Percentiles rank a stretch among this genome's conserved stretches.
These are phyloP conservation scores for Sanguinoderma infundibulare DNA, from an alignment of 1,284 basidiomycete species.

Conservation along the genomic window DNA sequence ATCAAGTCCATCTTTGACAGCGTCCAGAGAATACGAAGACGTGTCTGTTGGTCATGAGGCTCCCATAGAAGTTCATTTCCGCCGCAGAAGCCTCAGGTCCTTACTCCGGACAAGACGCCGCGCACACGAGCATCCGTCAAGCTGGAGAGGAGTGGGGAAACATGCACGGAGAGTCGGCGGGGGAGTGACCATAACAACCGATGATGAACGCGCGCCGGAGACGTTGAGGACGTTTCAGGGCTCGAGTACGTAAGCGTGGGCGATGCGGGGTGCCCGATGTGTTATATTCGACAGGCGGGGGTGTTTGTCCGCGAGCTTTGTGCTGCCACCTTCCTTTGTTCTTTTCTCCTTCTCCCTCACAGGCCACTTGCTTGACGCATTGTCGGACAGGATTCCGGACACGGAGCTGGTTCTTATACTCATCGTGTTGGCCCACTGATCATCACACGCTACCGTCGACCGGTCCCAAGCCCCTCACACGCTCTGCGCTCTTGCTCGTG, in stretches of 20 bases:
- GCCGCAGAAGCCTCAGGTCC: no score
- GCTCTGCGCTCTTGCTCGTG: slow-evolving; percentile 23
- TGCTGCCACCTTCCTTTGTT: slow-evolving; percentile 22
- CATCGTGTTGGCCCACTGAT: slow-evolving; percentile 27
- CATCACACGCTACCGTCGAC: slow-evolving; percentile 34
- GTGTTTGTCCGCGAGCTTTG: slow-evolving; percentile 17
- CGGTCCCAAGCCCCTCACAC: slow-evolving; percentile 30
- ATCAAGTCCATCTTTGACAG: not conserved
- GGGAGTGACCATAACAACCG: slow-evolving; percentile 20
- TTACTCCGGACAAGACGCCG: no score
- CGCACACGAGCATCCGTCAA: no score
- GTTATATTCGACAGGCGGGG: slow-evolving; percentile 7
- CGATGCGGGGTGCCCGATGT: slow-evolving; percentile 12
- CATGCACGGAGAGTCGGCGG: no score
- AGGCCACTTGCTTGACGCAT: slow-evolving; percentile 31
- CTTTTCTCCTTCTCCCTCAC: slow-evolving; percentile 19
- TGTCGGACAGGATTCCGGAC: slow-evolving; percentile 40
- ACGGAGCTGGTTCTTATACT: slow-evolving; percentile 39
- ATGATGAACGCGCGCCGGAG: slow-evolving; percentile 14
- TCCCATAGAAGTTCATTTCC: no score
- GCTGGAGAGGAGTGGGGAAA: no score
- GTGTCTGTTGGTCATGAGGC: no score
- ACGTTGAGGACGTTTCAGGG: slow-evolving; percentile 11
- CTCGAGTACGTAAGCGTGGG: slow-evolving; percentile 20
- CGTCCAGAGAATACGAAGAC: not conserved